A percentile compares a stretch with the other conserved stretches of the same genome.
These are phyloP conservation scores for Leccinum discolor DNA, from an alignment of 1,284 basidiomycete species.

Conservation along the genomic window DNA sequence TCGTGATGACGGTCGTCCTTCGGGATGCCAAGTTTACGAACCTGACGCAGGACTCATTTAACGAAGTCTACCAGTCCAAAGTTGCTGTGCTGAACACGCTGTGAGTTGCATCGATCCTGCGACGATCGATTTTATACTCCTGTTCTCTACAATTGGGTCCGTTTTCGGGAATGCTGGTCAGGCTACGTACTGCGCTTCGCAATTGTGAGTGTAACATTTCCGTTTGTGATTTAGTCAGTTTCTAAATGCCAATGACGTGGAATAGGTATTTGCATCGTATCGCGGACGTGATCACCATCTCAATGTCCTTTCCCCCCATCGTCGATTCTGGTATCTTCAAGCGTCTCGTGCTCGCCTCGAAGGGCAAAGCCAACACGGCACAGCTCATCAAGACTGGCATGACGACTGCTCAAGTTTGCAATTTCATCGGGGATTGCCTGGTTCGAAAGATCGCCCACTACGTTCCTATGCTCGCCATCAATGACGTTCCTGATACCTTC, in stretches of 20 bases:
- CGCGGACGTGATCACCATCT: constrained; percentile 27
- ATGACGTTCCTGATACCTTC: constrained; percentile 26
- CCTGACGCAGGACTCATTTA: constrained; percentile 32
- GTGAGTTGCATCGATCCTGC: constrained; percentile 23
- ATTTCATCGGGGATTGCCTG: constrained; percentile 32
- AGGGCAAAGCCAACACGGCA: constrained; percentile 29
- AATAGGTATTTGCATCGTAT: constrained; percentile 30
- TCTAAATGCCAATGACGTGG: constrained; percentile 3
- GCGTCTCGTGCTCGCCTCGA: constrained; percentile 26
- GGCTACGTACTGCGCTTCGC: constrained; percentile 32
- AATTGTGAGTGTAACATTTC: constrained; percentile 18
- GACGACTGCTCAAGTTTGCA: constrained; percentile 32
- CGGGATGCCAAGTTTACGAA: constrained; percentile 32
- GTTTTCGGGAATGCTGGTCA: constrained; percentile 36
- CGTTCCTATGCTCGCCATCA: constrained; percentile 29
- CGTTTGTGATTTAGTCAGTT: neutral
- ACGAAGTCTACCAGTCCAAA: constrained; percentile 33
- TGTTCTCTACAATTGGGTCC: constrained; percentile 34
- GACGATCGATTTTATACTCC: constrained; percentile 30
- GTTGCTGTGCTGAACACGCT: constrained; percentile 28
- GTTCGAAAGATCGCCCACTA: constrained; percentile 31
- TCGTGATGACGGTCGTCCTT: constrained; percentile 35
- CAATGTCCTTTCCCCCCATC: constrained; percentile 35
- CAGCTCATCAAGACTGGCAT: constrained; percentile 32
- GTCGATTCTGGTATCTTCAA: constrained; percentile 34